Evolutionary conservation across 208 protist genomes (phyloP).

Genomic region (Herpetomonas tarakana): DNA sequence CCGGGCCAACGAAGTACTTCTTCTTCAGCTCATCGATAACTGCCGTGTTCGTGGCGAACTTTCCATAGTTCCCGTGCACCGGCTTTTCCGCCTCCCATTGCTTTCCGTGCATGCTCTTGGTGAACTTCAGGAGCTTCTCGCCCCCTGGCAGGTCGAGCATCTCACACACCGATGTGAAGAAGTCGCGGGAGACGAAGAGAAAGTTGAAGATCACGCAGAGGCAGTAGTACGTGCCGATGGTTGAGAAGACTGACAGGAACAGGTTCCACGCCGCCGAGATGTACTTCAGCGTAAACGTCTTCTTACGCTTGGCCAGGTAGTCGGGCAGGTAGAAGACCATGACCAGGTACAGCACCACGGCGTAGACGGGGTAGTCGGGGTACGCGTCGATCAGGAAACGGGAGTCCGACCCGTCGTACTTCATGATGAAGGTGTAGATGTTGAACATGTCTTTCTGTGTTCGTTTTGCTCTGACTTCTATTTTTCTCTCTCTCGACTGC

Average conservation of each 20-base stretch:
- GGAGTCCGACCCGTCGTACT: constrained; percentile 34
- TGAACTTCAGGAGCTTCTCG: background rate
- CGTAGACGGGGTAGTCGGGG: constrained; percentile 45
- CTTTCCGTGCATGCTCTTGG: background rate
- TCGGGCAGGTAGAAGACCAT: constrained; percentile 54
- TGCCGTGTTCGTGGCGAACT: background rate
- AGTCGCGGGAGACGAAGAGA: constrained; percentile 25
- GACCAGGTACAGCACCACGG: constrained; percentile 44
- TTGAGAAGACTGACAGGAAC: constrained; percentile 70
- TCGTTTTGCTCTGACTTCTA: no score
- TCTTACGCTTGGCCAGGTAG: constrained; percentile 55
- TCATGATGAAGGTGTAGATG: constrained; percentile 23
- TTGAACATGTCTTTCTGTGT: no score
- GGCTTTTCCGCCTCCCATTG: constrained; percentile 20
- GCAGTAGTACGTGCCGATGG: constrained; percentile 27
- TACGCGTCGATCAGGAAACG: constrained; percentile 40
- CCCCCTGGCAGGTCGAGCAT: background rate
- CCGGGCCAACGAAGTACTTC: constrained; percentile 11
- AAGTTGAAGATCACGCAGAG: constrained; percentile 46
- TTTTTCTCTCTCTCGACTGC: no score
- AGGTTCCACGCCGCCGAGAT: constrained; percentile 79
- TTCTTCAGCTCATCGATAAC: background rate
- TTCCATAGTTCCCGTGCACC: background rate
- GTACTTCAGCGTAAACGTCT: constrained; percentile 43
- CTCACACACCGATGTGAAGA: constrained; percentile 17